Evolutionary conservation across 306 rosid species (phyloP).

Genomic region (Quercus agrifolia): DNA sequence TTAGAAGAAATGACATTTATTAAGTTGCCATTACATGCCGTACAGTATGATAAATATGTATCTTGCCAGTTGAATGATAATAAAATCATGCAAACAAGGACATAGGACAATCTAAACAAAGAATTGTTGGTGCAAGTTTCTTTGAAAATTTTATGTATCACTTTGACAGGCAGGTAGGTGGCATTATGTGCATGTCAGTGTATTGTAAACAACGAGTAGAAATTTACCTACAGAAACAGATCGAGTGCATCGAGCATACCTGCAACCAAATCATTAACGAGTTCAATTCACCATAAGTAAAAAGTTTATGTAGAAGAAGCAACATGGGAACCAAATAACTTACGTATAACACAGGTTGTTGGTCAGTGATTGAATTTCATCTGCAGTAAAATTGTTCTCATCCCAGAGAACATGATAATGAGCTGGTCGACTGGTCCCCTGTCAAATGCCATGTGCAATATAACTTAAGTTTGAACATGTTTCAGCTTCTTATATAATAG

Average conservation of each 20-base stretch:
- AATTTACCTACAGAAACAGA: slow-evolving; percentile 64
- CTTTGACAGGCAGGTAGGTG: not conserved
- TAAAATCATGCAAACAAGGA: too few relatives aligned
- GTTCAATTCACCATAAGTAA: slow-evolving; percentile 17
- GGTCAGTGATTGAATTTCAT: slow-evolving; percentile 74
- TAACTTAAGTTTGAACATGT: not conserved
- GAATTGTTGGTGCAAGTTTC: too few relatives aligned
- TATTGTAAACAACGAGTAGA: not conserved
- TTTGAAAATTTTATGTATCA: not conserved
- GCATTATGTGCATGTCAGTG: not conserved
- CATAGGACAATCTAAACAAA: too few relatives aligned
- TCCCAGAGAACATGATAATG: slow-evolving; percentile 82
- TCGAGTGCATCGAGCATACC: slow-evolving; percentile 66
- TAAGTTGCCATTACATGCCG: too few relatives aligned
- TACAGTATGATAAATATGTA: too few relatives aligned
- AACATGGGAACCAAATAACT: slow-evolving; percentile 4
- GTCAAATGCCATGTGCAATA: not conserved
- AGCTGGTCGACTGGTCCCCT: slow-evolving; percentile 71
- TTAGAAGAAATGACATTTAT: not conserved
- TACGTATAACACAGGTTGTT: slow-evolving; percentile 81
- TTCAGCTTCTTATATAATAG: not conserved
- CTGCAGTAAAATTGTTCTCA: slow-evolving; percentile 71
- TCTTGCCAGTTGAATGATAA: too few relatives aligned
- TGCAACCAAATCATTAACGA: slow-evolving; percentile 21
- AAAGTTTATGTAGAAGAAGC: not conserved